Evolutionary conservation across 345 rosid genomes (phyloP), one percentile per base, ranked within the genome.

Genomic region (Citrus glauca): DNA sequence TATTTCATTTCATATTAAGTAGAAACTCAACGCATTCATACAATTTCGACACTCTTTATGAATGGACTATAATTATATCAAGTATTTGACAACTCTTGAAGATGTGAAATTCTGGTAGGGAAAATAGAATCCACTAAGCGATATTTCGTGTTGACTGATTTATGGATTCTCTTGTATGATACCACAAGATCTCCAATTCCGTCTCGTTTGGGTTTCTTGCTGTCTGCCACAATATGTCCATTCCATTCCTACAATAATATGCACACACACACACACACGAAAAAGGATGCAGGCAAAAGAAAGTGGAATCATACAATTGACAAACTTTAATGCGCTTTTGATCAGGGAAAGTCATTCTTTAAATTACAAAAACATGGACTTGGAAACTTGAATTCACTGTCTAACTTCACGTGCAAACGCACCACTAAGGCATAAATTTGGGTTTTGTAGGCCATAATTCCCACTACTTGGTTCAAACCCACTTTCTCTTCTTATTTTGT

Each of bases 201-300:
- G 61, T 76, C 45, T 35, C 81, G n/a, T 50, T 57, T 72, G 81
- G 66, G 73, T 72, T 66, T 71, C 67, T 70, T 48, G 55, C 40
- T 77, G 85, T 84, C 87, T 79, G 85, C 87, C 87, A 84, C 85
- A 37, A 81, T 27, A 64, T 56, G 38, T 71, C 77, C 71, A 81
- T 68, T 66, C 87, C 80, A 73, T 66, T 79, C 83, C 73, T 79
- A 78, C 80, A 70, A 69, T 33, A 6, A 42, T 11, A 11, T 42
- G 0, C 4, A 3, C 13, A 42, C 13, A 2, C 45, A 0, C 45
- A 40, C 45, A 9, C 1, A 33, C 38, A 66, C 71, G 33, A 32
- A 82, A 56, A 50, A 14, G 32, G 37, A 48, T 38, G 70, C 60
- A 64, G 70, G 75, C 79, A 75, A 80, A 45, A 28, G 19, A 17